Conservation (phyloP, 495 filamentous ascomycete species). For the Trichodelitschia bisporula region DNA sequence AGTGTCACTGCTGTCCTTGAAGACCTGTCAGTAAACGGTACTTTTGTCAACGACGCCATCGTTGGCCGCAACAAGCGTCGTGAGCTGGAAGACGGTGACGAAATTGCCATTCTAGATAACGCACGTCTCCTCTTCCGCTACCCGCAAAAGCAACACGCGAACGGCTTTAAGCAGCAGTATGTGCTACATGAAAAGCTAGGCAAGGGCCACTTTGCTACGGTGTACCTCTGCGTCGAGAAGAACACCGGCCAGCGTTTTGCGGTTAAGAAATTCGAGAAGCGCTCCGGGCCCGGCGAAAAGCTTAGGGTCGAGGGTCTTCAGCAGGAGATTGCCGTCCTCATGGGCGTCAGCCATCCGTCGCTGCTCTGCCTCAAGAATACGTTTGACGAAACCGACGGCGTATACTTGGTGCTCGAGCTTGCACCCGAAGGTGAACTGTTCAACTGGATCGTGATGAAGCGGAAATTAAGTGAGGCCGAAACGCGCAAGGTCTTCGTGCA, state of each 20-base stretch:
- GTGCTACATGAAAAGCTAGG: conserved; percentile 65
- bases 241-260: conserved; percentile 62
- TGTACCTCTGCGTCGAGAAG: conserved; percentile 77
- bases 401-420: conserved; percentile 82
- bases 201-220: conserved; percentile 90
- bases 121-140: conserved; percentile 80
- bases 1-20: conserved; percentile 61
- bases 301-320: conserved; percentile 66
- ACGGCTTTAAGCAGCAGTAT: conserved; percentile 68
- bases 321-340: conserved; percentile 88
- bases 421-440: conserved; percentile 87
- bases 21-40: conserved; percentile 89
- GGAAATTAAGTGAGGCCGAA: conserved; percentile 66
- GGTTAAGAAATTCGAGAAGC: conserved; percentile 82
- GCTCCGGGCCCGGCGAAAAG: conserved; percentile 48
- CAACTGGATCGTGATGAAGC: conserved; percentile 72
- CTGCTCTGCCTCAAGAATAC: conserved; percentile 86
- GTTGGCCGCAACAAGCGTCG: conserved; percentile 81
- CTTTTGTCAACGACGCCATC: conserved; percentile 78
- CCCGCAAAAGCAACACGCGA: conserved; percentile 46
- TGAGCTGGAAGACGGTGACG: conserved; percentile 68
- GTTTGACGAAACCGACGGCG: conserved; percentile 73
- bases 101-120: conserved; percentile 62
- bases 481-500: conserved; percentile 72
- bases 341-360: conserved; percentile 91